phyloP scores from a whole-genome alignment of 768 basidiomycete species.

The Phallus indusiatus region DNA sequence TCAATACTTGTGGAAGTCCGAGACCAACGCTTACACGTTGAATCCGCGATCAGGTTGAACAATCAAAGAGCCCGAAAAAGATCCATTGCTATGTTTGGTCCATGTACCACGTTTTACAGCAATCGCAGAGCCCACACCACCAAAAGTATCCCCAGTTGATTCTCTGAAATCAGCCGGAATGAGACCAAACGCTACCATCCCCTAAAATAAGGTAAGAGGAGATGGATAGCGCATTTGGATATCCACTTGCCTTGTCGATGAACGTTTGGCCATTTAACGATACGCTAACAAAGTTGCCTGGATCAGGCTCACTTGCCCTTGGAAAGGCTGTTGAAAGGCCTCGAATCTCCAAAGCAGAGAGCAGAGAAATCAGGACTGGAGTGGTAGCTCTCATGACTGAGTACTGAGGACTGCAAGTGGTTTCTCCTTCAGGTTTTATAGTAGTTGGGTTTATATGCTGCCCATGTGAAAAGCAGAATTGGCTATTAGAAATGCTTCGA shows the following conservation, averaged over 20 bases:
- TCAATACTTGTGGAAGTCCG: background rate
- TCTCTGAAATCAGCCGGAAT: conserved; percentile 49
- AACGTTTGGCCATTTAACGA: conserved; percentile 31
- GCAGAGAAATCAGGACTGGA: background rate
- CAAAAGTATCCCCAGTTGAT: conserved; percentile 49
- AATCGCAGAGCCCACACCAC: conserved; percentile 58
- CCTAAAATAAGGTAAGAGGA: conserved; percentile 22
- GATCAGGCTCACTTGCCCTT: conserved; percentile 2
- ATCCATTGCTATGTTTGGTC: conserved; percentile 24
- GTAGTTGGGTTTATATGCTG: no score
- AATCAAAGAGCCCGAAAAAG: conserved; percentile 39
- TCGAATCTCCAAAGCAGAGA: background rate
- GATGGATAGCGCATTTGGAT: background rate
- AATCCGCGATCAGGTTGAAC: conserved; percentile 51
- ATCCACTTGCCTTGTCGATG: conserved; percentile 29
- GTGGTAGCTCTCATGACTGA: background rate
- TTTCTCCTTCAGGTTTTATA: no score
- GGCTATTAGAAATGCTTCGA: no score
- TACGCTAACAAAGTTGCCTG: conserved; percentile 14
- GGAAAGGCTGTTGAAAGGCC: background rate
- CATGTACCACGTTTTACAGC: conserved; percentile 44
- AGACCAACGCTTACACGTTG: conserved; percentile 37
- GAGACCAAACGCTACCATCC: conserved; percentile 49
- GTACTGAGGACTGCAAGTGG: background rate
- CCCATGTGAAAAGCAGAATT: no score